Percentiles rank a stretch among this genome's conserved stretches.
phyloP scores from a whole-genome alignment of 2,329 filamentous ascomycete species.

The Cladophialophora exuberans region DNA sequence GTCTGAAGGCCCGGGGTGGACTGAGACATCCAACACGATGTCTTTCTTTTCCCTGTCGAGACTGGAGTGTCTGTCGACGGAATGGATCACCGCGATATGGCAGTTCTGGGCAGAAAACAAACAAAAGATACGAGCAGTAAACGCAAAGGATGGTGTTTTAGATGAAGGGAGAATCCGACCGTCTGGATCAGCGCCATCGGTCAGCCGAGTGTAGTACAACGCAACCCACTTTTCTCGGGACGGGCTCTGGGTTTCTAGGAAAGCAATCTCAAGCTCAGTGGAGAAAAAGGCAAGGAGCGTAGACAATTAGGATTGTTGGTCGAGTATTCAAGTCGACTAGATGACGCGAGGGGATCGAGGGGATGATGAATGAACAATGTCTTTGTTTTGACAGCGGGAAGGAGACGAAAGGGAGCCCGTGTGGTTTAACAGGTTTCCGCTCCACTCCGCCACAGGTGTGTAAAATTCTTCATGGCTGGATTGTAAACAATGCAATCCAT shows the following conservation, averaged over 20 bases:
- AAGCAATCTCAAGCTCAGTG: neutral
- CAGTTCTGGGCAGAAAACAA: too few species aligned
- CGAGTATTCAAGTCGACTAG: conserved; percentile 4
- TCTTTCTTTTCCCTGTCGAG: neutral
- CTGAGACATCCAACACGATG: conserved; percentile 22
- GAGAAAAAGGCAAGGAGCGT: conserved; percentile 10
- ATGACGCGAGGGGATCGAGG: conserved; percentile 7
- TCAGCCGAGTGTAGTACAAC: neutral
- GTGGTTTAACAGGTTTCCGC: neutral
- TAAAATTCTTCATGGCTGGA: conserved; percentile 1
- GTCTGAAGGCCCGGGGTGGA: neutral
- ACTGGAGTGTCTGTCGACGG: neutral
- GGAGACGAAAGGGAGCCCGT: neutral
- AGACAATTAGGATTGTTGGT: conserved; percentile 7
- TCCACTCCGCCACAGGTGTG: neutral
- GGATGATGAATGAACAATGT: neutral
- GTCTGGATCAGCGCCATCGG: conserved; percentile 1
- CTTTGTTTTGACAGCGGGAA: neutral
- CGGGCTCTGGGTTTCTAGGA: neutral
- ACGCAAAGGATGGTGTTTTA: too few species aligned
- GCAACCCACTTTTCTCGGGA: neutral
- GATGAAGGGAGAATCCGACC: neutral
- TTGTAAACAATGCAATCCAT: conserved; percentile 18
- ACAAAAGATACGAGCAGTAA: too few species aligned
- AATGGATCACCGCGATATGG: conserved; percentile 8